phyloP scores from a whole-genome alignment of 2,329 filamentous ascomycete genomes.

The Mycocentrospora acerina region DNA sequence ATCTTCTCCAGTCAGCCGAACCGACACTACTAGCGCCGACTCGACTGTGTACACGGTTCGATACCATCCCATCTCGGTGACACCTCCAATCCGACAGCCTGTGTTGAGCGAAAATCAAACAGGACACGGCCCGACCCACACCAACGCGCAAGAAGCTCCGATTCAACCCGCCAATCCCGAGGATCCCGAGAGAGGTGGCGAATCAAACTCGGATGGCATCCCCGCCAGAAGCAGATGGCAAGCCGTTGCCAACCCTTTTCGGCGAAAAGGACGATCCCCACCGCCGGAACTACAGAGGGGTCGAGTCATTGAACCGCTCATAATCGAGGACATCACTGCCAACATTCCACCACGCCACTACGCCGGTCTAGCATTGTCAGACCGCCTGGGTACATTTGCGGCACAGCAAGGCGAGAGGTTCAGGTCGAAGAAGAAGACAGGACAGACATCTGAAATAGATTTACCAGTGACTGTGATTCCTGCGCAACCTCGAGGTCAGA shows the following conservation, averaged over 20 bases:
- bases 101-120: constrained; percentile 19
- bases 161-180: constrained; percentile 14
- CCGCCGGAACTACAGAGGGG: constrained; percentile 62
- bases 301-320: constrained; percentile 50
- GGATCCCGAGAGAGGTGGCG: constrained; percentile 36
- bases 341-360: constrained; percentile 47
- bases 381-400: constrained; percentile 51
- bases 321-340: constrained; percentile 35
- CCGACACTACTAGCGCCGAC: constrained; percentile 62
- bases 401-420: constrained; percentile 51
- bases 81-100: constrained; percentile 23
- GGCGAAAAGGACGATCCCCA: constrained; percentile 57
- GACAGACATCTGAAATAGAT: constrained; percentile 40
- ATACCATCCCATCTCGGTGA: constrained; percentile 58
- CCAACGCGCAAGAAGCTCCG: constrained; percentile 4
- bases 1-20: constrained; percentile 59
- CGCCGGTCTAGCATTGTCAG: constrained; percentile 47
- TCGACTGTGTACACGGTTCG: constrained; percentile 66
- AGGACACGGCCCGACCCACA: constrained; percentile 6
- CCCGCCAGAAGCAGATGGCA: constrained; percentile 47
- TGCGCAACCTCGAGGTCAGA: constrained; percentile 56
- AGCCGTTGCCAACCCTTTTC: constrained; percentile 58
- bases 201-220: constrained; percentile 12
- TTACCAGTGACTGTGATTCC: constrained; percentile 63
- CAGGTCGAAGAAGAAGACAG: constrained; percentile 40